Evolutionary conservation across 1,139 yeast genomes (phyloP), one percentile per base, ranked within the genome.

Genomic region (Yamadazyma oceani): DNA sequence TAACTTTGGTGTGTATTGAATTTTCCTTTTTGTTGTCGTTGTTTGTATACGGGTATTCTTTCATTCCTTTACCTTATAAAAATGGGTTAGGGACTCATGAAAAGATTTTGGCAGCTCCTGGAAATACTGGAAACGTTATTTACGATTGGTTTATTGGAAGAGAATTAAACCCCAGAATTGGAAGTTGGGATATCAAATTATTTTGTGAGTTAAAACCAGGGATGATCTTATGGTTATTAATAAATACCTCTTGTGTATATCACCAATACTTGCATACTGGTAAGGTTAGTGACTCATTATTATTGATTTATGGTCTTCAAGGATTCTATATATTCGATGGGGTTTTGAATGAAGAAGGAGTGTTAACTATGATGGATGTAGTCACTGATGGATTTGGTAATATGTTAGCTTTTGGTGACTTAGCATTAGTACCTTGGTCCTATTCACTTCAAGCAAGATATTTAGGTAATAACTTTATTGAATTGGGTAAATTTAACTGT

Each of bases 121-220:
- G 98, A 3, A 92, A 92, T 62, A 73, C 96, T 0, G 87, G 88
- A 0, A 81, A 78, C 49, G 48, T 64, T 1, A 53, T 90, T 21
- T 92, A 86, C 57, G 97, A 92, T 61, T 92, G 97, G 96, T 94
- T 88, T 56, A 89, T 92, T 58, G 99, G 99, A 21, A 78, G 98
- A 38, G 97, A 92, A 60, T 70, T 94, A 55, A 94, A 94, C 57
- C 98, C 98, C 23, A 73, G 97, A 50, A 67, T 88, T 40, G 95
- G 95, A 0, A 55, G 75, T 1, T 80, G 90, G 74, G 98, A 92
- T 57, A 80, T 92, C 57, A 92, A 92, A 62, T 64, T 89, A 49
- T 94, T 86, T 55, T 87, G 96, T 59, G 99, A 92, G 61, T 75
- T 94, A 62, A 80, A 96, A 52, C 99, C 99, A 0, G 99, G 98